Evolutionary conservation across 2,329 filamentous ascomycete species (phyloP).

Genomic region (Xylaria sp.): DNA sequence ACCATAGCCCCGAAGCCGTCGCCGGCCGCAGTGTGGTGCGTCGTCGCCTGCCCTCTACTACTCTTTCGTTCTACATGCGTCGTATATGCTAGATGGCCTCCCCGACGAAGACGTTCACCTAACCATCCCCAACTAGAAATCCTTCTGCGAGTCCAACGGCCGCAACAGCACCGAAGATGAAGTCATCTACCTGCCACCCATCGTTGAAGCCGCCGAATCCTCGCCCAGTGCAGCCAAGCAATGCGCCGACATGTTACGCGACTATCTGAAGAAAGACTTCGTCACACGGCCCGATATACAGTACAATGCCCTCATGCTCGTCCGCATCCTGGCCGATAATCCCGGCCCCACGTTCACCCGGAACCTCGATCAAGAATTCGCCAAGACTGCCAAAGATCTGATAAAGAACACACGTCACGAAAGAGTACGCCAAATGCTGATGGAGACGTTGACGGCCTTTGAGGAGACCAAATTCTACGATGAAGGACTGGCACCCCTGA

Average conservation of each 20-base stretch:
- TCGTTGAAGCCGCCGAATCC: constrained; percentile 95
- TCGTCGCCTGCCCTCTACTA: constrained; percentile 32
- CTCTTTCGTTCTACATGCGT: not conserved
- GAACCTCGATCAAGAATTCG: constrained; percentile 87
- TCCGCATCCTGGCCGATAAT: constrained; percentile 92
- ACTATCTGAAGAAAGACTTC: constrained; percentile 81
- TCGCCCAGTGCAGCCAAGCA: constrained; percentile 86
- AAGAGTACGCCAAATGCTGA: constrained; percentile 83
- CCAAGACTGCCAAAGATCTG: constrained; percentile 77
- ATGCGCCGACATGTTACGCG: constrained; percentile 82
- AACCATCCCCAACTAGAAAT: constrained; percentile 62
- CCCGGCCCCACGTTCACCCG: constrained; percentile 91
- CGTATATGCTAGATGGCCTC: constrained; percentile 17
- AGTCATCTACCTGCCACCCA: constrained; percentile 89
- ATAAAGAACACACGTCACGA: constrained; percentile 76
- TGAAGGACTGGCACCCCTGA: constrained; percentile 74
- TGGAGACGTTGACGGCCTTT: constrained; percentile 85
- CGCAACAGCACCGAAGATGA: constrained; percentile 78
- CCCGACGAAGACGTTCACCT: constrained; percentile 25
- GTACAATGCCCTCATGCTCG: constrained; percentile 96
- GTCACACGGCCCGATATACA: constrained; percentile 74
- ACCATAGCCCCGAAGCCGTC: constrained; percentile 73
- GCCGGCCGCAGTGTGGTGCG: constrained; percentile 74
- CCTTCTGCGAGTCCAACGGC: constrained; percentile 81
- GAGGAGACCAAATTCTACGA: constrained; percentile 78